Conservation (phyloP, 2,329 filamentous ascomycete genomes). For the Tolypocladium album region DNA sequence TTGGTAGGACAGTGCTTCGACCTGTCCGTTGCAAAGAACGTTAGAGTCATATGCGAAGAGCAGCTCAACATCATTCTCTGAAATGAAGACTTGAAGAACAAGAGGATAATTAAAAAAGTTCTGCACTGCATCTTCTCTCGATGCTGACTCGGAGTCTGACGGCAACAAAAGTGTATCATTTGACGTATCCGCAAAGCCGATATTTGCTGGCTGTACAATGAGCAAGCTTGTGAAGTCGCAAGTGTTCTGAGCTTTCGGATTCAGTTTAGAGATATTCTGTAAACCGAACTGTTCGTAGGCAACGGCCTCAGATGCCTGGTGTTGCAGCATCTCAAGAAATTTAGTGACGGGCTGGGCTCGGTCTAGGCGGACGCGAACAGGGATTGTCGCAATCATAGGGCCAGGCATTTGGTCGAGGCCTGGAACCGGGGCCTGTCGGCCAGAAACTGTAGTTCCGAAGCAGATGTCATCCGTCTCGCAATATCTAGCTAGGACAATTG, state of each 20-base stretch:
- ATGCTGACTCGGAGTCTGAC: neutral
- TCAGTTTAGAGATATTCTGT: neutral
- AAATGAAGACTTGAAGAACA: neutral
- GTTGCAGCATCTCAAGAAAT: slow-evolving; percentile 2
- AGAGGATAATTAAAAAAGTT: neutral
- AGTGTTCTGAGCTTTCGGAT: neutral
- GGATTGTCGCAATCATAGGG: neutral
- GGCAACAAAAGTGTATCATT: neutral
- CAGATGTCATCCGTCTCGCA: neutral
- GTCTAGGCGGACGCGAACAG: neutral
- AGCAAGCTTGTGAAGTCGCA: neutral
- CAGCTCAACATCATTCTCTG: neutral
- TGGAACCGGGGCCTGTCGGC: neutral
- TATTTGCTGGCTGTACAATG: neutral
- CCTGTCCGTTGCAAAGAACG: neutral
- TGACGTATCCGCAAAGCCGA: neutral
- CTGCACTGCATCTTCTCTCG: neutral
- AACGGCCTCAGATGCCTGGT: slow-evolving; percentile 4
- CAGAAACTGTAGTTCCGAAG: neutral
- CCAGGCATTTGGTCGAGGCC: neutral
- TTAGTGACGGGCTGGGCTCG: neutral
- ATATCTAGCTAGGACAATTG: neutral
- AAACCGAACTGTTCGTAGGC: neutral
- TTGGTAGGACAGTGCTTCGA: neutral
- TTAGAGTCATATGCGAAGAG: neutral